Evolutionary conservation across 2,329 filamentous ascomycete genomes (phyloP).

Genomic region (Tolypocladium ophioglossoides): DNA sequence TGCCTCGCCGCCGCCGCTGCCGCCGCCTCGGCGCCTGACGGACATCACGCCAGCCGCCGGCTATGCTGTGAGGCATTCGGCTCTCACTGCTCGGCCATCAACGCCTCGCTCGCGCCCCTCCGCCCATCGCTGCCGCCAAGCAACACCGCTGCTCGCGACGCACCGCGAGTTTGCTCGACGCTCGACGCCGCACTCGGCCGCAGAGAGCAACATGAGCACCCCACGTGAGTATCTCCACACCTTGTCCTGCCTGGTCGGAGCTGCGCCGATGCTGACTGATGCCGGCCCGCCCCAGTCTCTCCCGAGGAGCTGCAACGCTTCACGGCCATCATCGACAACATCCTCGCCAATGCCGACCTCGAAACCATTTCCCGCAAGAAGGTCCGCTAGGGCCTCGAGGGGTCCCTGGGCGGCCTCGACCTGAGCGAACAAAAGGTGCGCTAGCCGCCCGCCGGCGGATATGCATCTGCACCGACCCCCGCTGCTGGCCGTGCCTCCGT

Average conservation of each 20-base stretch:
- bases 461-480: not conserved
- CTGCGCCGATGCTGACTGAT: not conserved
- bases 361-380: slow-evolving; percentile 55
- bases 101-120: not conserved
- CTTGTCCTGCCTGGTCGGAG: not conserved
- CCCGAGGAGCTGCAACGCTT: slow-evolving; percentile 39
- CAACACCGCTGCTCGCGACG: not conserved
- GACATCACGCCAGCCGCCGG: slow-evolving; percentile 1
- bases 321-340: slow-evolving; percentile 48
- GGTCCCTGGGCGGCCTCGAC: slow-evolving; percentile 44
- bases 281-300: slow-evolving; percentile 29
- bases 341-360: slow-evolving; percentile 47
- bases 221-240: slow-evolving; percentile 1
- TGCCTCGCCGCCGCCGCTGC: not conserved
- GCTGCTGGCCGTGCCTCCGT: not conserved
- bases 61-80: slow-evolving; percentile 5
- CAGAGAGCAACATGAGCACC: slow-evolving; percentile 2
- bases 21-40: slow-evolving; percentile 2
- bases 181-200: not conserved
- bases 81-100: not conserved
- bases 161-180: not conserved
- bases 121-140: not conserved
- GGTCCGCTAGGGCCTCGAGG: slow-evolving; percentile 46
- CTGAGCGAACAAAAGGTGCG: slow-evolving; percentile 47
- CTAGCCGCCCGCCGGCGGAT: not conserved